These are phyloP conservation scores for Globisporangium mamillatum DNA, from an alignment of 352 stramenopile species.

Conservation along the genomic window DNA sequence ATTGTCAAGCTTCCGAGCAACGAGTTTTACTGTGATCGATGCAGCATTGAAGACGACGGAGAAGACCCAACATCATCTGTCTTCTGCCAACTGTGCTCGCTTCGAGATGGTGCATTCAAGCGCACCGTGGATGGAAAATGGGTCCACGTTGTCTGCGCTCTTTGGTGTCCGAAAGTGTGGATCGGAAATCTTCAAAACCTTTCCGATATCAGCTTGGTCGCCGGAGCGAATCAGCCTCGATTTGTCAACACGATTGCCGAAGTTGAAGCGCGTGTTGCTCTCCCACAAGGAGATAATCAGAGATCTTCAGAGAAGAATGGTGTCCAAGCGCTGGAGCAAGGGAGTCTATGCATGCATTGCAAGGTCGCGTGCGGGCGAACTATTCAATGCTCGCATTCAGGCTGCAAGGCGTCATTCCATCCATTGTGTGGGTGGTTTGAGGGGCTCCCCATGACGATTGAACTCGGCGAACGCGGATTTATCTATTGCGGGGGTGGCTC, in stretches of 20 bases:
- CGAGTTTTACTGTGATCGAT: slow-evolving; percentile 90
- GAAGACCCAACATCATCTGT: slow-evolving; percentile 51
- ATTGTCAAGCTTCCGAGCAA: slow-evolving; percentile 77
- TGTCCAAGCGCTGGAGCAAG: slow-evolving; percentile 26
- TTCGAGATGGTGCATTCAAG: slow-evolving; percentile 85
- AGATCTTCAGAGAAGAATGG: slow-evolving; percentile 13
- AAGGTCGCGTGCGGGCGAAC: slow-evolving; percentile 74
- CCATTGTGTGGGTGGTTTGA: slow-evolving; percentile 86
- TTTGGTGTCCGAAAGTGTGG: slow-evolving; percentile 87
- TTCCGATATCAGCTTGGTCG: slow-evolving; percentile 72
- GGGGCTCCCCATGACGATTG: slow-evolving; percentile 70
- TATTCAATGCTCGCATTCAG: slow-evolving; percentile 56
- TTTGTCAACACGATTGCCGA: slow-evolving; percentile 64
- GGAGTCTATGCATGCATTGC: slow-evolving; percentile 67
- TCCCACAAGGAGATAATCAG: slow-evolving; percentile 12
- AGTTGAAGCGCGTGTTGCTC: slow-evolving; percentile 36
- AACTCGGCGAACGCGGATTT: slow-evolving; percentile 40
- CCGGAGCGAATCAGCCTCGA: slow-evolving; percentile 31
- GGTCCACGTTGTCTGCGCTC: slow-evolving; percentile 86
- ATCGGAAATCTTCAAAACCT: slow-evolving; percentile 81
- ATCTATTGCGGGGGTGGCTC: slow-evolving; percentile 73
- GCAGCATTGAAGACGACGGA: slow-evolving; percentile 49
- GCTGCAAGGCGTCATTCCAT: slow-evolving; percentile 69
- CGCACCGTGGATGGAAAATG: slow-evolving; percentile 82
- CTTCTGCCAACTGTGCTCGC: slow-evolving; percentile 85